Evolutionary conservation across 2,329 filamentous ascomycete genomes (phyloP).

Genomic region (Phyllosticta citribraziliensis): DNA sequence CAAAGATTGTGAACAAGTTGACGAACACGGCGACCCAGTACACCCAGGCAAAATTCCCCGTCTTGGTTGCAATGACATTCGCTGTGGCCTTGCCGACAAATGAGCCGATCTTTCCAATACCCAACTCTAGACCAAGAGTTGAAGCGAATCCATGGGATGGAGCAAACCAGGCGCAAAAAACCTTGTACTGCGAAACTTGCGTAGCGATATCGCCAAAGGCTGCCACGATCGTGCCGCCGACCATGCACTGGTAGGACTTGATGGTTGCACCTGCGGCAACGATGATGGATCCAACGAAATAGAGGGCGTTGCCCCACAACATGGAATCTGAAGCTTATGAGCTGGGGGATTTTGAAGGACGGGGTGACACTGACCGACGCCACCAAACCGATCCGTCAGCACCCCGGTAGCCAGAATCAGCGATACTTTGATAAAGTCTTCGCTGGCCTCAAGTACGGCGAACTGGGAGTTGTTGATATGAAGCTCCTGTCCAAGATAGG

Average conservation of each 20-base stretch:
- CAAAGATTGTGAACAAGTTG: neutral
- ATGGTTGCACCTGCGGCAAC: constrained; percentile 33
- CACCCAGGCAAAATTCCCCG: constrained; percentile 24
- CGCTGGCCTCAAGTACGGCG: constrained; percentile 48
- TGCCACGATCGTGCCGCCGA: constrained; percentile 45
- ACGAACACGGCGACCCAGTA: neutral
- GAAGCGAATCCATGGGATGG: constrained; percentile 47
- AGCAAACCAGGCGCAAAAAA: constrained; percentile 57
- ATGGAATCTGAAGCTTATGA: constrained; percentile 24
- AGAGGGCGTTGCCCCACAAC: constrained; percentile 50
- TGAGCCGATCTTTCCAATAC: constrained; percentile 51
- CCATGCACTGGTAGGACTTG: constrained; percentile 46
- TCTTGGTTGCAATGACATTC: constrained; percentile 48
- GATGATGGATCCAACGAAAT: constrained; percentile 48
- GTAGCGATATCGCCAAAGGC: constrained; percentile 54
- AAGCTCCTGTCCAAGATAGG: constrained; percentile 31
- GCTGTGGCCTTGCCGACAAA: constrained; percentile 52
- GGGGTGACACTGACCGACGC: constrained; percentile 26
- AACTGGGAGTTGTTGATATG: constrained; percentile 51
- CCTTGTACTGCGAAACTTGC: constrained; percentile 54
- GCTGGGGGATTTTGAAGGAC: too few species aligned
- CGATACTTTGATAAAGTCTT: constrained; percentile 51
- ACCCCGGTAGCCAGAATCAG: constrained; percentile 46
- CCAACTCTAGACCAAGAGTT: constrained; percentile 50
- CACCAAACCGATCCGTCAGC: constrained; percentile 49